A percentile compares a stretch with the other conserved stretches of the same genome.
Evolutionary conservation across 306 rosid species (phyloP).

Genomic region (peach (Prunus persica)): DNA sequence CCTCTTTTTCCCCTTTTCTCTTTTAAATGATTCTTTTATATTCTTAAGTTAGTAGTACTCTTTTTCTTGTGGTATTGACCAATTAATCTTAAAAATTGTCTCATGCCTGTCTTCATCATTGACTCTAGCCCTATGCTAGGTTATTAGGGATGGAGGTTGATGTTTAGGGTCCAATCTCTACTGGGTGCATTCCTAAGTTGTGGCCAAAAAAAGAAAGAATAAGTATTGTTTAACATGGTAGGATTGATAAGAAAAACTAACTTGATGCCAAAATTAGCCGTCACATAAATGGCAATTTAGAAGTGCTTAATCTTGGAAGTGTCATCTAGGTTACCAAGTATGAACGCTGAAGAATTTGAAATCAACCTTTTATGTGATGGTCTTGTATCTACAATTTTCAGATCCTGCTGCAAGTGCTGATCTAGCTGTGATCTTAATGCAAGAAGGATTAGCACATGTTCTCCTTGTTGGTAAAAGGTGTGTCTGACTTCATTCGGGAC

Average conservation of each 20-base stretch:
- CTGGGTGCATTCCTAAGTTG: background rate
- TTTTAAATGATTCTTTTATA: background rate
- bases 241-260: background rate
- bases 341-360: background rate
- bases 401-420: constrained; percentile 98
- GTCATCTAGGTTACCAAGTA: background rate
- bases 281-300: background rate
- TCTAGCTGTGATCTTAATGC: constrained; percentile 95
- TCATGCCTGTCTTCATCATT: background rate
- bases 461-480: constrained; percentile 92
- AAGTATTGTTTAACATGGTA: background rate
- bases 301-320: background rate
- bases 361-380: constrained; percentile 2
- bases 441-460: constrained; percentile 96
- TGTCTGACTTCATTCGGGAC: constrained; percentile 3
- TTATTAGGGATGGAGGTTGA: background rate
- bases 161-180: background rate
- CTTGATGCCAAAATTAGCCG: background rate
- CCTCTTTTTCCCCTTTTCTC: background rate
- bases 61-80: background rate
- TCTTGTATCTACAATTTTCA: constrained; percentile 36
- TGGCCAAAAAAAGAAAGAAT: background rate
- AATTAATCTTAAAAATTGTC: background rate
- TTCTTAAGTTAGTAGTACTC: background rate
- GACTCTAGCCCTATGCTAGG: background rate